Conservation (phyloP, 2,329 filamentous ascomycete species). For the Arthrobotrys entomopaga region DNA sequence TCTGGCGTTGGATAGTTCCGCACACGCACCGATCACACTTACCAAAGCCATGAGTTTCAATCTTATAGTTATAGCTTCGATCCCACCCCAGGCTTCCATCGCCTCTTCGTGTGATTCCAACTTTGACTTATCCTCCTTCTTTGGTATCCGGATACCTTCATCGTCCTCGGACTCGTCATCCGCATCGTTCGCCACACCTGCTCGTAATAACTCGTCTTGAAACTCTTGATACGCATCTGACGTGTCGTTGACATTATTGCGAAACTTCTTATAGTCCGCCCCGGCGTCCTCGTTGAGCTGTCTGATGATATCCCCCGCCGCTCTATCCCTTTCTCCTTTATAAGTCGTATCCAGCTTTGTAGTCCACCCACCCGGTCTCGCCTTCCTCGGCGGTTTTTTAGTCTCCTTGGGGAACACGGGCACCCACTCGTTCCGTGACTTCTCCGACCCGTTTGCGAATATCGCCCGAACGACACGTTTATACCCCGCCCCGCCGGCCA, state of each 20-base stretch:
- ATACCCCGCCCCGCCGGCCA: conserved; percentile 37
- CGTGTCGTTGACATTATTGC: conserved; percentile 27
- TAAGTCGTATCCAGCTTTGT: conserved; percentile 16
- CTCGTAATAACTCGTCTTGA: conserved; percentile 9
- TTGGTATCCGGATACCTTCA: not conserved
- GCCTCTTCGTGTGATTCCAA: conserved; percentile 34
- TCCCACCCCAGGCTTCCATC: conserved; percentile 36
- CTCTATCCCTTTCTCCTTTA: not conserved
- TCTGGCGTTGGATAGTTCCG: not conserved
- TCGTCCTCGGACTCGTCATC: conserved; percentile 44
- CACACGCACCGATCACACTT: conserved; percentile 31
- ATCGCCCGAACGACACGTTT: conserved; percentile 49
- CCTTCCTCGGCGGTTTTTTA: conserved; percentile 39
- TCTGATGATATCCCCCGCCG: not conserved
- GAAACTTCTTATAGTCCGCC: conserved; percentile 24
- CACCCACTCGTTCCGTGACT: conserved; percentile 40
- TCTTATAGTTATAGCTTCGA: conserved; percentile 40
- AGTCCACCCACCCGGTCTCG: conserved; percentile 21
- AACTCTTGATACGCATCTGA: conserved; percentile 41
- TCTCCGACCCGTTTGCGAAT: conserved; percentile 46
- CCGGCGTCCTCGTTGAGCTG: conserved; percentile 13
- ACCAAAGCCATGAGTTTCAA: conserved; percentile 50
- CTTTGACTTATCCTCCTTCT: conserved; percentile 28
- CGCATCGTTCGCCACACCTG: conserved; percentile 1
- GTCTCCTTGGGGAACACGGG: conserved; percentile 44